Evolutionary conservation across 2,329 filamentous ascomycete genomes (phyloP).

Genomic region (Geosmithia putterillii): DNA sequence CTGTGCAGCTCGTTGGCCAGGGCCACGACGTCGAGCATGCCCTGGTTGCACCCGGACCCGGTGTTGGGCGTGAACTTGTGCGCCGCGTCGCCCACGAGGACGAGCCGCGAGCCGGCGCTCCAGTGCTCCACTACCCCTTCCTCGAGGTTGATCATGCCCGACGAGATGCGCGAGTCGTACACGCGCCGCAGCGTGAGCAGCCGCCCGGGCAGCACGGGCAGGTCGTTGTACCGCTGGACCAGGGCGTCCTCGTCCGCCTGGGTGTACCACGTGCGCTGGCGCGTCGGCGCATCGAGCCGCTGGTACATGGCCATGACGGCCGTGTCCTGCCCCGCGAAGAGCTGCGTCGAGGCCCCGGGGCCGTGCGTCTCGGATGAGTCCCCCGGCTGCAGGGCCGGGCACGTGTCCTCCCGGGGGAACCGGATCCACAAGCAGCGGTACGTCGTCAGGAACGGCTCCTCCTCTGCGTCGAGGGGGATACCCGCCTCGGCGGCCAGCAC

Average conservation of each 20-base stretch:
- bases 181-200: conserved; percentile 6
- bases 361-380: conserved; percentile 9
- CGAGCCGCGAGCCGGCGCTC: conserved; percentile 10
- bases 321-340: conserved; percentile 10
- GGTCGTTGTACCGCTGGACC: conserved; percentile 10
- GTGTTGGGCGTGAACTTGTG: conserved; percentile 18
- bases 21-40: conserved; percentile 13
- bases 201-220: conserved; percentile 10
- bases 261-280: conserved; percentile 12
- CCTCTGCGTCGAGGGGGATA: background rate
- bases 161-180: conserved; percentile 11
- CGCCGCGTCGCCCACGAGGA: conserved; percentile 17
- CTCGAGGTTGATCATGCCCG: conserved; percentile 13
- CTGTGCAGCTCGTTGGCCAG: conserved; percentile 11
- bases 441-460: conserved; percentile 1
- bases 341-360: conserved; percentile 10
- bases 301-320: conserved; percentile 14
- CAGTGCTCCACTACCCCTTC: conserved; percentile 16
- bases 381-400: conserved; percentile 2
- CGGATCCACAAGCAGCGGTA: conserved; percentile 3
- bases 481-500: conserved; percentile 2
- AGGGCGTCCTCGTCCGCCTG: conserved; percentile 14
- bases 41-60: conserved; percentile 16
- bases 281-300: conserved; percentile 11
- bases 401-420: background rate